phyloP scores from a whole-genome alignment of 768 basidiomycete species.

The Rhizopogon vesiculosus region DNA sequence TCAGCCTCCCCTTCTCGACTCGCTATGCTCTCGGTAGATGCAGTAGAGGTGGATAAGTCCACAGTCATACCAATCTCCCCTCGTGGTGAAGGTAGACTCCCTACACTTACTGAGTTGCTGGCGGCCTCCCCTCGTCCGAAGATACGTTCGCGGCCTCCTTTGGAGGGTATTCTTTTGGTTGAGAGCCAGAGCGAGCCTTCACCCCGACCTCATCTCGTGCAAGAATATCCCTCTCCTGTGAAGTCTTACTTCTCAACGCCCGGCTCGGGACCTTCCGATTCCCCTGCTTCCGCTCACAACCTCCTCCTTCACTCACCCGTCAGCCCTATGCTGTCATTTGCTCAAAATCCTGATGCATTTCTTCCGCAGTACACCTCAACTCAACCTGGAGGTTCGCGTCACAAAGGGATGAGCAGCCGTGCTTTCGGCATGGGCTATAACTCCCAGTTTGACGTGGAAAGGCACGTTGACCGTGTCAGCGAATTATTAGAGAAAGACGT shows the following conservation, averaged over 20 bases:
- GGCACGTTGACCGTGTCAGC: constrained; percentile 46
- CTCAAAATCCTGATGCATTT: constrained; percentile 31
- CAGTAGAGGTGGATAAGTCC: constrained; percentile 10
- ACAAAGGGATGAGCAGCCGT: constrained; percentile 18
- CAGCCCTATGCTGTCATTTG: constrained; percentile 28
- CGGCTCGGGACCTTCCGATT: constrained; percentile 27
- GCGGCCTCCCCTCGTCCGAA: background rate
- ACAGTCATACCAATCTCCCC: background rate
- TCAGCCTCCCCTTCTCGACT: background rate
- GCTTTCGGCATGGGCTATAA: constrained; percentile 41
- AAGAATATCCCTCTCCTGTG: constrained; percentile 23
- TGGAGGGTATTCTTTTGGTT: background rate
- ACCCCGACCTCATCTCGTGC: background rate
- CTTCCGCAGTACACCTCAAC: constrained; percentile 34
- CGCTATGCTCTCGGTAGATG: constrained; percentile 6
- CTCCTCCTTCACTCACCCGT: constrained; percentile 30
- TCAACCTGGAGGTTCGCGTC: constrained; percentile 19
- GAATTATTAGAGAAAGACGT: constrained; percentile 56
- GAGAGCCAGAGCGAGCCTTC: background rate
- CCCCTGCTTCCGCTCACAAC: constrained; percentile 18
- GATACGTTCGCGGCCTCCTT: background rate
- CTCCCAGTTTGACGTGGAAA: constrained; percentile 57
- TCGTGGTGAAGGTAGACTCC: constrained; percentile 3
- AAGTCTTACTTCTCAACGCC: constrained; percentile 35
- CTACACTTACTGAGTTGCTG: background rate